These are phyloP conservation scores for Sugiyamaella valdiviana DNA, from an alignment of 805 yeast species.

Conservation along the genomic window DNA sequence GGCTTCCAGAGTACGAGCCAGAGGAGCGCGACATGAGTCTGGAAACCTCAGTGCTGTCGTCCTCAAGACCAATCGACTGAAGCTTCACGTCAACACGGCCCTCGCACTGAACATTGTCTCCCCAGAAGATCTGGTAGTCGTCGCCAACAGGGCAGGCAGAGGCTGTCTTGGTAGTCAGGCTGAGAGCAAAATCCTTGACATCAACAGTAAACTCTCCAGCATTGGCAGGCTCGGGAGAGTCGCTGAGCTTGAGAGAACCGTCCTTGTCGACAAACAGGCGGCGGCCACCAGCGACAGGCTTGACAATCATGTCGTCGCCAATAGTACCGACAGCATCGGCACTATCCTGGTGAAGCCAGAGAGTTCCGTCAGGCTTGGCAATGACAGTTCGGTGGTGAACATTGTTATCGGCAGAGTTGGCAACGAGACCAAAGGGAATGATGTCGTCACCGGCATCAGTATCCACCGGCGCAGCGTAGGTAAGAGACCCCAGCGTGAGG, in stretches of 20 bases:
- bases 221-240: not conserved
- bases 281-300: conserved; percentile 8
- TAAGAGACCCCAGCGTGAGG: conserved; percentile 8
- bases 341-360: conserved; percentile 4
- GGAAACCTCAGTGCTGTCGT: not conserved
- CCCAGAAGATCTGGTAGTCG: conserved; percentile 10
- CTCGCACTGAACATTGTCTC: conserved; percentile 3
- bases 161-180: conserved; percentile 4
- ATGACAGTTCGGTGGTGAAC: conserved; percentile 5
- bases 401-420: not conserved
- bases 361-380: conserved; percentile 9
- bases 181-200: conserved; percentile 4
- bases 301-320: conserved; percentile 3
- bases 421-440: conserved; percentile 7
- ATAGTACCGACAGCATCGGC: conserved; percentile 3
- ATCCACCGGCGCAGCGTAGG: conserved; percentile 8
- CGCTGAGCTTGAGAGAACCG: conserved; percentile 9
- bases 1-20: not conserved
- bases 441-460: not conserved
- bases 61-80: not conserved
- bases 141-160: conserved; percentile 9
- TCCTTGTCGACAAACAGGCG: conserved; percentile 6
- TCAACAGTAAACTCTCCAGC: conserved; percentile 7
- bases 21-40: not conserved
- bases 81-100: conserved; percentile 8